phyloP scores from a whole-genome alignment of 352 stramenopile species.

The Globisporangium barbulae region DNA sequence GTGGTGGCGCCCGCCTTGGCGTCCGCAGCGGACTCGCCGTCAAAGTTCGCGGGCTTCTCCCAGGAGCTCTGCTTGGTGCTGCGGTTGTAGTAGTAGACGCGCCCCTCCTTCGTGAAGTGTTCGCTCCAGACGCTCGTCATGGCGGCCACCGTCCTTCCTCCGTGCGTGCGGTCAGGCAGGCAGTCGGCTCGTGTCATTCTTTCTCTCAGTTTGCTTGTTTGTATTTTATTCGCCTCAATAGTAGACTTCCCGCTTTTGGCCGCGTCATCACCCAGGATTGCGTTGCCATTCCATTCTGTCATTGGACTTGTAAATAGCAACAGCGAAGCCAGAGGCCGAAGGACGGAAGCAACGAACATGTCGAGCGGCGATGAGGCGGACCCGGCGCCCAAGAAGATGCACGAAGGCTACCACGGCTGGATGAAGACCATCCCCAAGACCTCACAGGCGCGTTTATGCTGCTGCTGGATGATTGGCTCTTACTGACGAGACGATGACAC shows the following conservation, averaged over 20 bases:
- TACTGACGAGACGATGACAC: not conserved
- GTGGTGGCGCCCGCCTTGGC: not conserved
- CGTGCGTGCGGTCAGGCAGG: too few species aligned
- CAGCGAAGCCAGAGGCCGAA: not conserved
- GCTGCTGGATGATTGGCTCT: not conserved
- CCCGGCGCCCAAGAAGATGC: slow-evolving; percentile 45
- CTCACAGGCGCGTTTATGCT: slow-evolving; percentile 34
- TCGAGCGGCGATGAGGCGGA: slow-evolving; percentile 46
- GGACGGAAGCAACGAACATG: slow-evolving; percentile 1
- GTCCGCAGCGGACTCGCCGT: slow-evolving; percentile 34
- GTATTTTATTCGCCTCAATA: not conserved
- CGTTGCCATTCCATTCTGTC: not conserved
- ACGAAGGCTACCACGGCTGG: slow-evolving; percentile 84
- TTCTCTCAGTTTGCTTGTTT: not conserved
- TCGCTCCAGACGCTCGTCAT: slow-evolving; percentile 71
- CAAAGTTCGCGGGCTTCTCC: slow-evolving; percentile 79
- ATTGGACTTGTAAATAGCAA: not conserved
- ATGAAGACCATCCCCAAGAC: slow-evolving; percentile 87
- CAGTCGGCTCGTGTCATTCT: not conserved
- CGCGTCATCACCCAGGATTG: too few species aligned
- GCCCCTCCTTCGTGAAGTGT: slow-evolving; percentile 83
- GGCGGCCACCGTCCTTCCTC: not conserved
- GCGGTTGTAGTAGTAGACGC: slow-evolving; percentile 88
- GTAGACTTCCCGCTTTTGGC: not conserved
- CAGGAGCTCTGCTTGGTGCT: slow-evolving; percentile 85